Base-by-base conservation (phyloP, 2,329 filamentous ascomycete genomes). In the Chaetomiaceae sp. region DNA sequence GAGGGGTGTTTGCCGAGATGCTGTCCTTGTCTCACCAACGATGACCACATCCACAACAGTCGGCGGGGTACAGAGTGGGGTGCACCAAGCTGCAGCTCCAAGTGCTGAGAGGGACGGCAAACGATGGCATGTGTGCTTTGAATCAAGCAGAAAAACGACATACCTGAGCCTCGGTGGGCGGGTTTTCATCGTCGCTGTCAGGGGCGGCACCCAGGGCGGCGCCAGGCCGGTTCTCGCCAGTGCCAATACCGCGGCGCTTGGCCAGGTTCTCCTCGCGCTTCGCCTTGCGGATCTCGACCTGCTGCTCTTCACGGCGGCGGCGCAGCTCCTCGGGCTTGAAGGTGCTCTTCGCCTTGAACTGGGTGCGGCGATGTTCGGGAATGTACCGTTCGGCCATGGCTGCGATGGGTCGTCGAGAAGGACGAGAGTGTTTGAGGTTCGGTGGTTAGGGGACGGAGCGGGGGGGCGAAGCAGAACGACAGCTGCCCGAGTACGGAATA, bases 311-410 rank as follows among this genome's bases (percentile, higher is more conserved):
- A 71, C 94, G 94, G 71, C 94, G 94, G 69, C 94, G 91, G 71
- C 94, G 90, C 63, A 99, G 87, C 79, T 99, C 94, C 73, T 99
- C 94, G 66, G 92, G 92, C 84, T 96, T 96, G 82, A 99, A 97
- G 68, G 90, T 90, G 76, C 89, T 92, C 83, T 96, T 96, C 52
- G 94, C 94, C 87, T 99, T 99, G 86, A 96, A 99, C 79, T 96
- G 91, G 63, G 90, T 96, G 71, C 94, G 91, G 74, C 94, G 91
- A 81, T 99, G 94, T 80, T 99, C 94, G 73, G 94, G 94, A 69
- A 99, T 99, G 80, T 96, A 99, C 69, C 94, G 89, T 74, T 99
- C 94, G 74, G 94, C 88, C 94, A 99, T 99, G 77, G 66, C 85
- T 73, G 71, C 71, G 69, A 53, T 52, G 44, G 62, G 55, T 62